Base-by-base conservation (phyloP, 1,284 basidiomycete genomes). In the Testicularia cyperi region DNA sequence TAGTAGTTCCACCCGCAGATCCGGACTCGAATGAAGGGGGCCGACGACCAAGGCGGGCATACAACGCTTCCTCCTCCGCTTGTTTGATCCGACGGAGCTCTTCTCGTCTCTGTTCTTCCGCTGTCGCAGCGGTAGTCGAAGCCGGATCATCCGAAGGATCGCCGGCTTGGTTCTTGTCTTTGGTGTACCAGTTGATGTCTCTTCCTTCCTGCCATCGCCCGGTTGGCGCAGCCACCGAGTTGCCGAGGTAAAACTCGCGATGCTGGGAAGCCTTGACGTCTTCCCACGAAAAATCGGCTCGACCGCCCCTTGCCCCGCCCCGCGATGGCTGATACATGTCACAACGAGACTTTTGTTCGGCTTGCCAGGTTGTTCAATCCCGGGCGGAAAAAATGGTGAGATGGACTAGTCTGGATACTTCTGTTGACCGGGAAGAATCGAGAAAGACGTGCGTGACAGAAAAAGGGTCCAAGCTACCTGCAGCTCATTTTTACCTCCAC, bases 121-220 rank as follows among this genome's bases (percentile, higher is more conserved):
- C 42, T 31, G 18, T 28, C n/a, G 38, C 29, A 16, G 21, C 25
- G 16, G 33, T 40, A 16, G 27, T n/a, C n/a, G n/a, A n/a, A n/a
- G n/a, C n/a, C n/a, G n/a, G n/a, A n/a, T n/a, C n/a, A n/a, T n/a
- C n/a, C n/a, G n/a, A n/a, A n/a, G n/a, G n/a, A n/a, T n/a, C n/a
- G 9, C 9, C 10, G 8, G 8, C 13, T 8, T 18, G 9, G 8
- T 9, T 18, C 22, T 43, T 47, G 30, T 70, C 69, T 27, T 68
- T 72, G 58, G 69, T 75, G 55, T 74, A 76, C 74, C 74, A 76
- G 22, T 63, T 65, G 40, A 76, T 71, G 44, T 76, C 74, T 14
- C 64, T 46, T 14, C 70, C 70, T 26, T 70, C 62, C 29, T 70
- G 70, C 74, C 74, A 76, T 9, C 74, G 61, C 2, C 74, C 74